Percentiles rank a stretch among this genome's conserved stretches.
Conservation (phyloP, 2,329 filamentous ascomycete genomes). For the Pseudophaeomoniella oleicola region DNA sequence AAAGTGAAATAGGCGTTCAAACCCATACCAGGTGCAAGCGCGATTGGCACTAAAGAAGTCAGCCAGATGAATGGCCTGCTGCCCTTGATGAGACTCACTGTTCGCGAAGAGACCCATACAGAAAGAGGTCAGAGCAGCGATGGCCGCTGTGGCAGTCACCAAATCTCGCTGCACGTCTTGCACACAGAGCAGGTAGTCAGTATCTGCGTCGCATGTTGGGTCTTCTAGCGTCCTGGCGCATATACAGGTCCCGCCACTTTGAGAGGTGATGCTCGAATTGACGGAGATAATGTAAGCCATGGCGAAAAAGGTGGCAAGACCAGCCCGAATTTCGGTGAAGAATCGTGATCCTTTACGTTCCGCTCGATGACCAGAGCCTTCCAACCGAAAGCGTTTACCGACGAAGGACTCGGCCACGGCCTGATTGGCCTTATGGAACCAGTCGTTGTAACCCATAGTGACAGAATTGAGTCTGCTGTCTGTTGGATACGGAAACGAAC, state of each 20-base stretch:
- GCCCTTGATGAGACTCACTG: no score
- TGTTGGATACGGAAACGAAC: no score
- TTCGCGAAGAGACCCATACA: constrained; percentile 75
- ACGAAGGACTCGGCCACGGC: constrained; percentile 50
- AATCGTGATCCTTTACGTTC: constrained; percentile 64
- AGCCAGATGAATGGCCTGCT: no score
- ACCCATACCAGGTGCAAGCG: constrained; percentile 62
- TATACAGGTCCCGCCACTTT: constrained; percentile 62
- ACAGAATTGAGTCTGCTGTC: no score
- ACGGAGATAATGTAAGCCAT: constrained; percentile 71
- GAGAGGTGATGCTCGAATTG: constrained; percentile 56
- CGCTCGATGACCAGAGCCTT: constrained; percentile 62
- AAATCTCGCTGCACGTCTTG: constrained; percentile 58
- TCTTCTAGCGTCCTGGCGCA: constrained; percentile 34
- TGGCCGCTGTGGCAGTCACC: constrained; percentile 73
- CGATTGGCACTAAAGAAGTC: constrained; percentile 38
- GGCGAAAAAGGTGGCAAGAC: constrained; percentile 63
- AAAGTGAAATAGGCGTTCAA: constrained; percentile 81
- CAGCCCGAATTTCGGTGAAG: constrained; percentile 71
- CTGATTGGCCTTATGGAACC: constrained; percentile 36
- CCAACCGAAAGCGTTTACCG: constrained; percentile 63
- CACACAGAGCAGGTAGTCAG: constrained; percentile 28
- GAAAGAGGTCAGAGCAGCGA: constrained; percentile 65
- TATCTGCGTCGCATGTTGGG: constrained; percentile 34
- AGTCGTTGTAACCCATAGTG: constrained; percentile 15